Base-by-base conservation (phyloP, 2,329 filamentous ascomycete genomes). In the Tolypocladium ophioglossoides region DNA sequence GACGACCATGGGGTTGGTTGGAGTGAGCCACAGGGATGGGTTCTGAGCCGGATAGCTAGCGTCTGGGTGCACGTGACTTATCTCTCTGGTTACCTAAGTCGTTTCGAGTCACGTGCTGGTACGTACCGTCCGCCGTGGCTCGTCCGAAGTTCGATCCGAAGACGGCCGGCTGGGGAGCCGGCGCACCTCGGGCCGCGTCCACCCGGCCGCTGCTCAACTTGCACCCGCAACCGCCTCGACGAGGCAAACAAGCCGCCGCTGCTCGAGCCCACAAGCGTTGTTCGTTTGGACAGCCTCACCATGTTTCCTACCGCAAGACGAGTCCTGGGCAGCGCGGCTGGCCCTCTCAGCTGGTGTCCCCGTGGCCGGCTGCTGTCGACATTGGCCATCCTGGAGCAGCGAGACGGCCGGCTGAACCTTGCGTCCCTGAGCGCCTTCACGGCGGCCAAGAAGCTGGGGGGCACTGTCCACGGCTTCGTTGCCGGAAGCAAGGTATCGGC, bases 361-460 rank as follows among this genome's bases (percentile, higher is more conserved):
- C 39, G 39, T 34, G 7, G 35, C 39, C 57, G 82, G 63, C 76
- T 95, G 57, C 79, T 95, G 56, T 96, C 91, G 51, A 94, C 91
- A 38, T 81, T 99, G 54, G 92, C 92, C 48, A 77, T 99, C 53
- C 82, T 99, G 58, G 94, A 99, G 74, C 94, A 97, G 73, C 84
- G 86, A 64, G 87, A 95, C 64, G 94, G 94, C 58, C 86, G 91
- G 73, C 81, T 99, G 60, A 91, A 89, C 67, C 73, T 80, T 57
- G 86, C 87, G 24, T 96, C 91, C 6, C 76, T 96, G 54, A 89
- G 89, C 65, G 87, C 91, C 47, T 81, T 97, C 56, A 87, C 89
- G 10, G 94, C 94, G 10, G 92, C 91, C 22, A 81, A 86, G 70
- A 91, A 91, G 70, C 74, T 97, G 9, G 92, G 92, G 54, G 92